Evolutionary conservation across 1,284 basidiomycete species (phyloP).

Genomic region (Pseudozyma flocculosa): DNA sequence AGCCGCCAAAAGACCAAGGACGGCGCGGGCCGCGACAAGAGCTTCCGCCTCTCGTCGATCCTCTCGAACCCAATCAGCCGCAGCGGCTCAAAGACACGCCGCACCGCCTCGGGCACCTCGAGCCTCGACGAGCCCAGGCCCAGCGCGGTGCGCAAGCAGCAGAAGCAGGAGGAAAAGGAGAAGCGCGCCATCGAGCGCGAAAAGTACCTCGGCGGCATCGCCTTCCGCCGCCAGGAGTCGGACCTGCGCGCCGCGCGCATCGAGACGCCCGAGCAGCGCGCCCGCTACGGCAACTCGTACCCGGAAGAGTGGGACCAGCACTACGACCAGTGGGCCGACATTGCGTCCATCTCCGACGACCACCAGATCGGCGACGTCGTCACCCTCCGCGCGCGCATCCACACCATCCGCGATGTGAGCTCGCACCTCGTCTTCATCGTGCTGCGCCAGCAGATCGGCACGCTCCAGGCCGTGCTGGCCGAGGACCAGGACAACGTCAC

Average conservation of each 20-base stretch:
- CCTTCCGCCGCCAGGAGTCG: constrained; percentile 26
- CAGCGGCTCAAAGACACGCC: constrained; percentile 4
- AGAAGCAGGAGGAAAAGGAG: constrained; percentile 34
- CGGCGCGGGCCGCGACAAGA: constrained; percentile 8
- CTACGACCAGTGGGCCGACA: constrained; percentile 22
- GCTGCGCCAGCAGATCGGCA: constrained; percentile 46
- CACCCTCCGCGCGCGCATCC: constrained; percentile 44
- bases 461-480: constrained; percentile 48
- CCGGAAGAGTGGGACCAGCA: constrained; percentile 24
- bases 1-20: too few relatives aligned
- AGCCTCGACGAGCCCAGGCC: constrained; percentile 32
- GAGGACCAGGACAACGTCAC: constrained; percentile 35
- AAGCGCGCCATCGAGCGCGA: constrained; percentile 31
- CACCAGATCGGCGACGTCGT: constrained; percentile 24
- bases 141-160: constrained; percentile 28
- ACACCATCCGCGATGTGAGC: constrained; percentile 47
- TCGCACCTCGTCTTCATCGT: constrained; percentile 50
- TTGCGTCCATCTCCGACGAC: constrained; percentile 23
- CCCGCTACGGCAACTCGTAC: constrained; percentile 38
- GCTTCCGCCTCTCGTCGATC: constrained; percentile 37
- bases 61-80: constrained; percentile 18
- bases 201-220: constrained; percentile 17
- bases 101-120: constrained; percentile 13
- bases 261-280: constrained; percentile 45
- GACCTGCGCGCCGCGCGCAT: constrained; percentile 33